A percentile compares a stretch with the other conserved stretches of the same genome.
Evolutionary conservation across 495 filamentous ascomycete genomes (phyloP).

Genomic region (Neurospora discreta): DNA sequence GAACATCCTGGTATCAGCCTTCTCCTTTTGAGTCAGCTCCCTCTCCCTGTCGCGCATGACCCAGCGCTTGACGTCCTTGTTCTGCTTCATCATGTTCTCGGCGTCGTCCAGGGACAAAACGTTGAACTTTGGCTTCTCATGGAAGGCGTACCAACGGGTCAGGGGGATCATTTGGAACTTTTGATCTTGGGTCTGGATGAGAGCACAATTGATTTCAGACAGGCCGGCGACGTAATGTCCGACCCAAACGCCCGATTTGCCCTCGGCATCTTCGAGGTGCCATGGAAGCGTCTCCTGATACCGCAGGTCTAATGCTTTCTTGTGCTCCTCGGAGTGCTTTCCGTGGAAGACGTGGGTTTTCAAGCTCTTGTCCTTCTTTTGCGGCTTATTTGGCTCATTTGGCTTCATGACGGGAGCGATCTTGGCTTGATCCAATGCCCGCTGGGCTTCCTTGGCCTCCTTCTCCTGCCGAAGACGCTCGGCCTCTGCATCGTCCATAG

Average conservation of each 20-base stretch:
- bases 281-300: conserved; percentile 94
- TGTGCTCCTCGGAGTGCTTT: conserved; percentile 54
- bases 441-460: conserved; percentile 69
- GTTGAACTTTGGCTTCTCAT: conserved; percentile 70
- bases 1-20: conserved; percentile 35
- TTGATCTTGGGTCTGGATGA: conserved; percentile 48
- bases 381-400: conserved; percentile 44
- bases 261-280: conserved; percentile 93
- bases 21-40: conserved; percentile 40
- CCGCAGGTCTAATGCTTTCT: conserved; percentile 64
- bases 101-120: conserved; percentile 73
- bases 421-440: conserved; percentile 71
- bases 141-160: conserved; percentile 93
- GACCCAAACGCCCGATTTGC: conserved; percentile 76
- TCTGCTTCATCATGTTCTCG: conserved; percentile 58
- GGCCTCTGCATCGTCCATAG: conserved; percentile 56
- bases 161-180: conserved; percentile 80
- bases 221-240: conserved; percentile 79
- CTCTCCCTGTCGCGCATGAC: conserved; percentile 56
- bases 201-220: conserved; percentile 62
- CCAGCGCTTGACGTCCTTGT: conserved; percentile 46
- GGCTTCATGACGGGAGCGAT: conserved; percentile 61
- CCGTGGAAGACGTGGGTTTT: conserved; percentile 54
- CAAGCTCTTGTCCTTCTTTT: conserved; percentile 61
- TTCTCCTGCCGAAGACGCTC: conserved; percentile 50